These are phyloP conservation scores for Talaromyces thailandensis DNA, from an alignment of 495 filamentous ascomycete genomes.

Conservation along the genomic window DNA sequence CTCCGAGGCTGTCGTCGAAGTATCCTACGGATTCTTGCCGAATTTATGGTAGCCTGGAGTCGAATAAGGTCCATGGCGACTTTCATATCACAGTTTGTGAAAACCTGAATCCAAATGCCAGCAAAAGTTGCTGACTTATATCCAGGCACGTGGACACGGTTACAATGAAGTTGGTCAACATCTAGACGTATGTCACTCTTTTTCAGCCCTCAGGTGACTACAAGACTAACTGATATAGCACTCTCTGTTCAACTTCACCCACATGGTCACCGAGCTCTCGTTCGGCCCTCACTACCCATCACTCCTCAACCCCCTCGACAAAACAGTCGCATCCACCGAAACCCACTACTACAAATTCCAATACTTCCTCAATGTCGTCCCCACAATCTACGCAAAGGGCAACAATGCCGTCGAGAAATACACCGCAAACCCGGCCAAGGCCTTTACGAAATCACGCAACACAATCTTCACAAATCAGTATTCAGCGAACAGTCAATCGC, in stretches of 20 bases:
- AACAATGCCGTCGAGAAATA: slow-evolving; percentile 36
- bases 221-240: slow-evolving; percentile 5
- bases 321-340: slow-evolving; percentile 67
- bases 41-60: slow-evolving; percentile 80
- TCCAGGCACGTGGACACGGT: slow-evolving; percentile 72
- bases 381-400: slow-evolving; percentile 78
- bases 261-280: slow-evolving; percentile 92
- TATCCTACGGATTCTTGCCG: slow-evolving; percentile 58
- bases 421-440: slow-evolving; percentile 15
- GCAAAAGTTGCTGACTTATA: not conserved
- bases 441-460: slow-evolving; percentile 22
- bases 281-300: slow-evolving; percentile 93
- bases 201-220: not conserved
- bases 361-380: slow-evolving; percentile 95
- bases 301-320: slow-evolving; percentile 89
- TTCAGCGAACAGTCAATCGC: slow-evolving; percentile 81
- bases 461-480: slow-evolving; percentile 95
- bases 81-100: slow-evolving; percentile 76
- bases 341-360: slow-evolving; percentile 90
- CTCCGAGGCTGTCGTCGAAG: slow-evolving; percentile 54
- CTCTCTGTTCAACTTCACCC: slow-evolving; percentile 93
- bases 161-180: slow-evolving; percentile 74
- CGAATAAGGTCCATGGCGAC: slow-evolving; percentile 95
- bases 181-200: slow-evolving; percentile 57
- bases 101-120: not conserved